Evolutionary conservation across 176 grass and related monocot species (phyloP).

Genomic region (Urochloa ruziziensis): DNA sequence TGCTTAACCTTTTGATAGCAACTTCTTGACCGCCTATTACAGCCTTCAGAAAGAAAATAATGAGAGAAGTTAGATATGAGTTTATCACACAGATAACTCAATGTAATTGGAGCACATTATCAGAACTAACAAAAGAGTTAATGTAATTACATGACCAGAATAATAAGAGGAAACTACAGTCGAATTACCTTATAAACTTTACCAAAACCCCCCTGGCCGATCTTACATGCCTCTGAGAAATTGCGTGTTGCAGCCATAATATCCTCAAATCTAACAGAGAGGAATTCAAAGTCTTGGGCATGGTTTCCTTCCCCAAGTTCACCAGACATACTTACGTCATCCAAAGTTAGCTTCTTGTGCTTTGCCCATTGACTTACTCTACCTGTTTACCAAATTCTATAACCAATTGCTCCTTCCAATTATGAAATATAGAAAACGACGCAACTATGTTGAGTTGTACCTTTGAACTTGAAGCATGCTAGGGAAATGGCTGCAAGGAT

Average conservation of each 20-base stretch:
- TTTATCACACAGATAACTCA: neutral
- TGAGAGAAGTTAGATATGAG: neutral
- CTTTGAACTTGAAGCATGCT: neutral
- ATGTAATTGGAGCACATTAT: neutral
- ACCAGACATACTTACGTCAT: neutral
- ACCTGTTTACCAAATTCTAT: neutral
- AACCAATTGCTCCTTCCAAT: neutral
- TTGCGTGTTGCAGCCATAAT: conserved; percentile 22
- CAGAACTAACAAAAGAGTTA: neutral
- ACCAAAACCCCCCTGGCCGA: conserved; percentile 44
- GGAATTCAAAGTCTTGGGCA: neutral
- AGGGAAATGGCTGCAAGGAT: neutral
- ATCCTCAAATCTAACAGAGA: conserved; percentile 28
- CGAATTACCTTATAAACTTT: conserved; percentile 14
- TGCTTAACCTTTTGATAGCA: conserved; percentile 42
- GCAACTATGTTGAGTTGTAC: neutral
- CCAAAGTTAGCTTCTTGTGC: neutral
- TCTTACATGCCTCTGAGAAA: conserved; percentile 19
- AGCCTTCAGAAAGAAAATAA: neutral
- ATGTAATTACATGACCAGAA: neutral
- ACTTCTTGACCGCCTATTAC: conserved; percentile 4
- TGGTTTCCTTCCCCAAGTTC: neutral
- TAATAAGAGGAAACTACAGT: neutral
- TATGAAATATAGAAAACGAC: neutral
- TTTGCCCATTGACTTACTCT: neutral